phyloP scores from a whole-genome alignment of 495 filamentous ascomycete species.

The Xylaria grammica region DNA sequence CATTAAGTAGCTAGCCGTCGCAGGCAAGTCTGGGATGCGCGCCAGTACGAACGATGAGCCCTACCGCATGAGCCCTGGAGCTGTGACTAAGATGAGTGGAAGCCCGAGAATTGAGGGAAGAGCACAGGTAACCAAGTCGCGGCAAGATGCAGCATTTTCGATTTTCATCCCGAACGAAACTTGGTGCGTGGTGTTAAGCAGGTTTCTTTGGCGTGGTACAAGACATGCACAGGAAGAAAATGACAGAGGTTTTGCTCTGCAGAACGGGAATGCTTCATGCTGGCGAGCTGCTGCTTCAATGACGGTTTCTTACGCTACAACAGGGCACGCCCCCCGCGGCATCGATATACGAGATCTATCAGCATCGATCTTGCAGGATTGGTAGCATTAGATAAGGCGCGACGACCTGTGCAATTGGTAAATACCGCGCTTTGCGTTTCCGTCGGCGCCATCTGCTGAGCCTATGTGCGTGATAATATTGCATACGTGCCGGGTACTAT shows the following conservation, averaged over 20 bases:
- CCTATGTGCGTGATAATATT: constrained; percentile 9
- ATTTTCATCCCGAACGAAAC: background rate
- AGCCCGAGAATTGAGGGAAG: background rate
- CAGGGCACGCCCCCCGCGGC: background rate
- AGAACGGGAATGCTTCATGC: constrained; percentile 7
- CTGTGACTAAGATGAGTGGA: background rate
- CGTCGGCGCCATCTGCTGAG: background rate
- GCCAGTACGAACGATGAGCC: too few relatives aligned
- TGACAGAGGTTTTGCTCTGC: constrained; percentile 17
- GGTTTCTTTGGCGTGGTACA: constrained; percentile 9
- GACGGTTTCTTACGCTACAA: constrained; percentile 9
- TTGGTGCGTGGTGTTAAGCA: background rate
- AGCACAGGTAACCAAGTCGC: background rate
- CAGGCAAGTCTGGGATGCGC: too few relatives aligned
- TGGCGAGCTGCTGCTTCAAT: constrained; percentile 17
- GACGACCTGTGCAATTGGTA: background rate
- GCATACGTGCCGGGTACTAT: background rate
- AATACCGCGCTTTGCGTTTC: background rate
- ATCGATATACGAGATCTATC: background rate
- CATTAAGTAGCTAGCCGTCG: too few relatives aligned
- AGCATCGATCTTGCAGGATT: constrained; percentile 13
- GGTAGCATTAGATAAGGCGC: background rate
- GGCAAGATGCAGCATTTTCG: constrained; percentile 1
- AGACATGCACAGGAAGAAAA: constrained; percentile 16
- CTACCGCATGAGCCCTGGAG: too few relatives aligned